Evolutionary conservation across 1,284 basidiomycete genomes (phyloP).

Genomic region (Ganoderma sp.): DNA sequence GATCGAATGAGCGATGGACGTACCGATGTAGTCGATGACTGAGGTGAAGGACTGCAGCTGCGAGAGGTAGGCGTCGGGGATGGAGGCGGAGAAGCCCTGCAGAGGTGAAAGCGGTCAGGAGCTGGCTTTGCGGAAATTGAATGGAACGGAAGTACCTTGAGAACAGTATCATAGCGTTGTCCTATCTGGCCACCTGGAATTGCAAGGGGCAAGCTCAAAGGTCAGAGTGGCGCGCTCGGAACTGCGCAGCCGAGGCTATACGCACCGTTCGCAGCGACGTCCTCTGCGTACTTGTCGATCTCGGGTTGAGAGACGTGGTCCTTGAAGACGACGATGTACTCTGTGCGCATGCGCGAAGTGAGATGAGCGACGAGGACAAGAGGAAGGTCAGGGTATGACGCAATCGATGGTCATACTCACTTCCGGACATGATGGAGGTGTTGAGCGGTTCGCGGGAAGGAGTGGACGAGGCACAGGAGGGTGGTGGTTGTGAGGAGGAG

Average conservation of each 20-base stretch:
- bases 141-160: constrained; percentile 37
- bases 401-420: constrained; percentile 24
- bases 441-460: constrained; percentile 6
- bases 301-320: constrained; percentile 48
- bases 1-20: constrained; percentile 26
- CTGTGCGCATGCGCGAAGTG: constrained; percentile 37
- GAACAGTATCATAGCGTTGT: constrained; percentile 46
- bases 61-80: constrained; percentile 48
- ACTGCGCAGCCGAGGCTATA: not conserved
- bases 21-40: constrained; percentile 61
- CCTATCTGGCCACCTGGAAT: constrained; percentile 51
- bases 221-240: not conserved
- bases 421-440: constrained; percentile 34
- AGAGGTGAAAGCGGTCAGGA: not conserved
- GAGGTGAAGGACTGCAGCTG: constrained; percentile 47
- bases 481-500: constrained; percentile 7
- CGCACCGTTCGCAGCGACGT: constrained; percentile 50
- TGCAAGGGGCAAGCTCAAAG: not conserved
- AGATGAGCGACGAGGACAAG: constrained; percentile 4
- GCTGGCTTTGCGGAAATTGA: not conserved
- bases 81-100: constrained; percentile 61
- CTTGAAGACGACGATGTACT: constrained; percentile 68
- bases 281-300: constrained; percentile 50
- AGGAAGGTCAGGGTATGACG: not conserved
- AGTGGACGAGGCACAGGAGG: not conserved